Evolutionary conservation across 805 yeast genomes (phyloP), one percentile per base, ranked within the genome.

Genomic region (Debaryomyces castellii): DNA sequence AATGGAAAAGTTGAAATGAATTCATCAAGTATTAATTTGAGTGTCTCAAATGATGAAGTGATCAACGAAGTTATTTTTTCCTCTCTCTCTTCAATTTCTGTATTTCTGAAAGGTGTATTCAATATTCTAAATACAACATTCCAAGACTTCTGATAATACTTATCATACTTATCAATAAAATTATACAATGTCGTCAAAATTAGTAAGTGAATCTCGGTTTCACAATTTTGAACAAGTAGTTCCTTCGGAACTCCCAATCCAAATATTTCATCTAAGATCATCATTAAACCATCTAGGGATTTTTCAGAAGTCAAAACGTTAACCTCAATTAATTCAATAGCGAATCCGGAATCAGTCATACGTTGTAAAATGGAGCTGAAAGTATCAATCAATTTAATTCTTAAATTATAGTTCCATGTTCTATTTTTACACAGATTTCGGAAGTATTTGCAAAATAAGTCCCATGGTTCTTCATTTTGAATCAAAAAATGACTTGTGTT

Each of bases 11-110:
- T 71, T 33, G 80, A 82, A 40, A 94, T 64, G 56, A 92, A 89
- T 59, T 92, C 97, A 58, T 89, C 95, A 49, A 95, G 74, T 17
- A 92, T 82, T 43, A 91, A 74, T 58, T 89, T 91, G 51, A 92
- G 72, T 0, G 94, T 86, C 45, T 84, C 91, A 66, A 89, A 94
- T 0, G 96, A 82, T 0, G 85, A 78, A 51, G 80, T 81, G 49
- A 80, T 70, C 32, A 89, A 73, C 4, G 74, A 73, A 18, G 67
- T 64, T 21, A 78, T 66, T 47, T 81, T 81, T 14, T 79, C 82
- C 16, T 58, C 59, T 11, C 55, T 53, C 9, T 44, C 59, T 43
- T 55, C 60, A 20, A 60, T 50, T 0, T 51, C 48, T 17, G 43
- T 33, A 48, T 51, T 41, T 16, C 65, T 69, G 57, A 87, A 87